These are phyloP conservation scores for Aspergillus vadensis DNA, from an alignment of 2,329 filamentous ascomycete genomes.

Conservation along the genomic window DNA sequence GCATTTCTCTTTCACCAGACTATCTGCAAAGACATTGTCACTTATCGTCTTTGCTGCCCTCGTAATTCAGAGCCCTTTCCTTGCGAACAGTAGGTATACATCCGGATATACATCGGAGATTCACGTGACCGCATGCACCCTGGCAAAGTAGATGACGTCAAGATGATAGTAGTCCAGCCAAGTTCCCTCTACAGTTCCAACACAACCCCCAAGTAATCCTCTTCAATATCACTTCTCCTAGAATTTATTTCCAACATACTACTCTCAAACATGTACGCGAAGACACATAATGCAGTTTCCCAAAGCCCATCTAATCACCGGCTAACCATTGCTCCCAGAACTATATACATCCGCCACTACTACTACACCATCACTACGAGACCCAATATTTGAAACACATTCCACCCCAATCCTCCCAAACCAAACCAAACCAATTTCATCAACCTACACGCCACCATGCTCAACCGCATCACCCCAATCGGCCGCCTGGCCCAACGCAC, in stretches of 20 bases:
- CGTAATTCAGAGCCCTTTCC: not conserved
- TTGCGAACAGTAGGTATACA: not conserved
- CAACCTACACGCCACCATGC: slow-evolving; percentile 12
- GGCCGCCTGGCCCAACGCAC: slow-evolving; percentile 9
- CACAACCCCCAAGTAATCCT: not conserved
- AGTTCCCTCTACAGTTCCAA: not conserved
- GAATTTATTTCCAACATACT: not conserved
- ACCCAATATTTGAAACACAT: no score
- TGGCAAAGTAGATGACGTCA: slow-evolving; percentile 1
- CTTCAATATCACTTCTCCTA: not conserved
- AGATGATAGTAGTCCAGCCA: slow-evolving; percentile 1
- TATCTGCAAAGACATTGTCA: no score
- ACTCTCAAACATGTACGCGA: not conserved
- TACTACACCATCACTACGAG: no score
- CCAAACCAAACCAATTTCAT: not conserved
- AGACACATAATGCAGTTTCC: not conserved
- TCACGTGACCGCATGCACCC: not conserved
- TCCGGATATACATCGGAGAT: not conserved
- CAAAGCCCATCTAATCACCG: not conserved
- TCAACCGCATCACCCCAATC: slow-evolving; percentile 10
- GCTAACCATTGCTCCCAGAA: not conserved
- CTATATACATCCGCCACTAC: not conserved
- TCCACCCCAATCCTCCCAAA: not conserved
- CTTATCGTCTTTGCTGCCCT: not conserved
- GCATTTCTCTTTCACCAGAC: not conserved